Evolutionary conservation across 352 stramenopile genomes (phyloP).

Genomic region (Globisporangium heterothallicum): DNA sequence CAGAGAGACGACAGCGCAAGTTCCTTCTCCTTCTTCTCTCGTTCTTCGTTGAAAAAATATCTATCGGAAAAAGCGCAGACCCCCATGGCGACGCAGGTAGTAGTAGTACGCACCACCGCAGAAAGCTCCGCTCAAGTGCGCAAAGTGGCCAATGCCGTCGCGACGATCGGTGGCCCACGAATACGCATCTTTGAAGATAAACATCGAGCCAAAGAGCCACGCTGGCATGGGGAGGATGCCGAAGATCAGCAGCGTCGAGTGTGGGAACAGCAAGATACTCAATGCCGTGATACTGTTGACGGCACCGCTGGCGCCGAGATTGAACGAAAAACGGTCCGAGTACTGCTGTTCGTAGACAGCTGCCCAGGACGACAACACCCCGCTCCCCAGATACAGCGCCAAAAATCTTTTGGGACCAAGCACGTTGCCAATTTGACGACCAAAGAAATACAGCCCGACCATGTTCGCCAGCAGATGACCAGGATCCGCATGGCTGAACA

Average conservation of each 20-base stretch:
- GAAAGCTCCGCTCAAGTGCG: slow-evolving; percentile 61
- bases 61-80: neutral
- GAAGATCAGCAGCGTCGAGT: slow-evolving; percentile 71
- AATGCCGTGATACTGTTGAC: slow-evolving; percentile 77
- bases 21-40: too few species aligned
- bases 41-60: too few species aligned
- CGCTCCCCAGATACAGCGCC: slow-evolving; percentile 64
- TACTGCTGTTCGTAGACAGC: slow-evolving; percentile 57
- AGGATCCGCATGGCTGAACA: slow-evolving; percentile 63
- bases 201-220: slow-evolving; percentile 61
- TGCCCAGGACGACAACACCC: slow-evolving; percentile 53
- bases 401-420: slow-evolving; percentile 65
- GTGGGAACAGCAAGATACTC: slow-evolving; percentile 64
- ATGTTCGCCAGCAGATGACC: slow-evolving; percentile 68
- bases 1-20: too few species aligned
- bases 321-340: slow-evolving; percentile 35
- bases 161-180: slow-evolving; percentile 39
- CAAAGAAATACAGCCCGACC: slow-evolving; percentile 76
- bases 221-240: slow-evolving; percentile 68
- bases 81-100: slow-evolving; percentile 28
- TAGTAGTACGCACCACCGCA: slow-evolving; percentile 60
- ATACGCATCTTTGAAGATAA: slow-evolving; percentile 75
- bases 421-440: slow-evolving; percentile 59
- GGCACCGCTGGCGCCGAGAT: slow-evolving; percentile 67
- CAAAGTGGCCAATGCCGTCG: slow-evolving; percentile 69